These are phyloP conservation scores for Rhodotorula toruloides DNA, from an alignment of 768 basidiomycete genomes.

Conservation along the genomic window DNA sequence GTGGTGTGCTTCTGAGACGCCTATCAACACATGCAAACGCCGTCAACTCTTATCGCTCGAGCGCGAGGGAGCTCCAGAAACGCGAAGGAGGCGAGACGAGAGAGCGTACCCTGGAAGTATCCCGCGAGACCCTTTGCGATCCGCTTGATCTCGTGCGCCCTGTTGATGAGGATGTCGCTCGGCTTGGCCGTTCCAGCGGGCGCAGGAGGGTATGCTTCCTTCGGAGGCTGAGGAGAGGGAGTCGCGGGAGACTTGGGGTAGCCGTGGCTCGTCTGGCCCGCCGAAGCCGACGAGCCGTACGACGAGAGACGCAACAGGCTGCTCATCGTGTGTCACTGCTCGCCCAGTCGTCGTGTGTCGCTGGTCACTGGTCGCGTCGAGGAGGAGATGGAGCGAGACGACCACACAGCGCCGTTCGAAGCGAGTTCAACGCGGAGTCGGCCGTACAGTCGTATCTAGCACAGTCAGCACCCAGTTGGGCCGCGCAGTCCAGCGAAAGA, in stretches of 20 bases:
- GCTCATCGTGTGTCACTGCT: not conserved
- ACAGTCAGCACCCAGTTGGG: too few species aligned
- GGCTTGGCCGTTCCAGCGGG: slow-evolving; percentile 12
- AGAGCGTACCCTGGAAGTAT: slow-evolving; percentile 14
- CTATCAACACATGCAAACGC: not conserved
- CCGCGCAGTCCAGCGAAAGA: too few species aligned
- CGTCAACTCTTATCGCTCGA: too few species aligned
- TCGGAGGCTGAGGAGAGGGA: not conserved
- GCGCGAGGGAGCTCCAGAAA: not conserved
- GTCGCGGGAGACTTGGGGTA: slow-evolving; percentile 14
- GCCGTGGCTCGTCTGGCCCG: slow-evolving; percentile 26
- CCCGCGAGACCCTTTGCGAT: slow-evolving; percentile 12
- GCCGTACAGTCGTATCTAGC: too few species aligned
- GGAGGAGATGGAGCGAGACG: too few species aligned
- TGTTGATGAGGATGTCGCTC: slow-evolving; percentile 24
- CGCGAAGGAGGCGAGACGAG: not conserved
- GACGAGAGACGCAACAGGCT: slow-evolving; percentile 6
- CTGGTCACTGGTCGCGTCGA: too few species aligned
- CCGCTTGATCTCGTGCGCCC: slow-evolving; percentile 25
- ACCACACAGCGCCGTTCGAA: not conserved
- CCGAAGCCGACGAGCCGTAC: not conserved
- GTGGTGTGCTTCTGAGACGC: slow-evolving; percentile 22
- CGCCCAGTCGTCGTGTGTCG: too few species aligned
- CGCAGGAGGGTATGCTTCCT: slow-evolving; percentile 11
- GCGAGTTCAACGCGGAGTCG: too few species aligned